phyloP scores from a whole-genome alignment of 768 basidiomycete species.

The Naganishia friedmannii region DNA sequence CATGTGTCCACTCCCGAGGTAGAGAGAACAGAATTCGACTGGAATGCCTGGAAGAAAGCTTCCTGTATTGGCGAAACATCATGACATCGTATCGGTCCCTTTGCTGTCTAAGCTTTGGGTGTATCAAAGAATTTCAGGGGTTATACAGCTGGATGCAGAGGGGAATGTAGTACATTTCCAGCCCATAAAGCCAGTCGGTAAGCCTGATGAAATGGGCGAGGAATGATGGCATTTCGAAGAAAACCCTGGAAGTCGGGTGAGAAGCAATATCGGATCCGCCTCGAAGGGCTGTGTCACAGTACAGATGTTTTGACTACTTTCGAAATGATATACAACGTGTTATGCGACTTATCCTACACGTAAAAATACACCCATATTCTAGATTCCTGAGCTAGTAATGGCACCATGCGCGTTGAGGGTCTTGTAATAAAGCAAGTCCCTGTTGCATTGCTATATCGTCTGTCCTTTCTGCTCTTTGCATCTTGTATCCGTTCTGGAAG shows the following conservation, averaged over 20 bases:
- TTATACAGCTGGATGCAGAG: not conserved
- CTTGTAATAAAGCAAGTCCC: too few relatives aligned
- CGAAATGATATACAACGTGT: not conserved
- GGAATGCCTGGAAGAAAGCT: not conserved
- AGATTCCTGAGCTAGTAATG: too few relatives aligned
- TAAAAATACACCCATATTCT: not conserved
- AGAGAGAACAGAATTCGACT: not conserved
- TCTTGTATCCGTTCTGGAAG: not conserved
- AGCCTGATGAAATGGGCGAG: not conserved
- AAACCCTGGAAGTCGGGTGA: too few relatives aligned
- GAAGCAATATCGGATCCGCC: too few relatives aligned
- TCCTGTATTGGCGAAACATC: not conserved
- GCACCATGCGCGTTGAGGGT: too few relatives aligned
- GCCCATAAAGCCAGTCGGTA: not conserved
- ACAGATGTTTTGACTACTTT: too few relatives aligned
- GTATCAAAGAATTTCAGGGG: not conserved
- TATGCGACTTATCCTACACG: not conserved
- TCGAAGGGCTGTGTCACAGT: too few relatives aligned
- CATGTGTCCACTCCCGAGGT: too few relatives aligned
- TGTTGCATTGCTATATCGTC: not conserved
- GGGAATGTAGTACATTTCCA: not conserved
- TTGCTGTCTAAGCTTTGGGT: not conserved
- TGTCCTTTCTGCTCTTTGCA: slow-evolving; percentile 17
- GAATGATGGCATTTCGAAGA: too few relatives aligned
- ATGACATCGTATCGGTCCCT: not conserved